Evolutionary conservation across 202 grass and related monocot genomes (phyloP), one percentile per base, ranked within the genome.

Genomic region (Eragrostis tef): DNA sequence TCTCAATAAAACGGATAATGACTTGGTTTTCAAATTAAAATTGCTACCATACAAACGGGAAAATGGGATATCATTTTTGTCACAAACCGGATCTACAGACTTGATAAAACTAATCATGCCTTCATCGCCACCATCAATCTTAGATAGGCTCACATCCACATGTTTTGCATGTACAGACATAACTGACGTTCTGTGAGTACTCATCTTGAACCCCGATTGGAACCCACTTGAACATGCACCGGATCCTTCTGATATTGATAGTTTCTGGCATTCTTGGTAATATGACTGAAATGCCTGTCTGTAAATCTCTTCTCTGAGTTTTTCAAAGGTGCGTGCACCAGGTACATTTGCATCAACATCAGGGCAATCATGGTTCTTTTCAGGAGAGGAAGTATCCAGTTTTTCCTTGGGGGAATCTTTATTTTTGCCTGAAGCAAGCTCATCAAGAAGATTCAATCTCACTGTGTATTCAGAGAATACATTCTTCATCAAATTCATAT

Each of bases 1-100:
- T 90, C 95, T 93, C 74, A 98, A 84, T 34, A 84, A 86, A 3
- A 15, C 92, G 65, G 87, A 82, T 74, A 98, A 87, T 59, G 90
- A 91, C 61, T 84, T 91, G 86, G 92, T 84, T 87, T 86, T 93
- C 84, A 98, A 81, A 78, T 78, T 84, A 85, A 98, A 83, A 87
- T 94, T 93, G 81, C 95, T 94, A 71, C 95, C 95, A 85, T 98
- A 98, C 77, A 98, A 87, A 69, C 93, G 85, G 25, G 92, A 92
- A 90, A 98, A 98, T 19, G 95, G 92, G 77, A 98, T 89, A 69
- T 98, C 88, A 87, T 90, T 89, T 90, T 91, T 89, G 62, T 86
- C 88, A 81, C 90, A 98, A 80, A 93, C 81, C 47, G 79, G 84
- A 91, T 98, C 95, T 39, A 91, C 60, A 57, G 56, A 85, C 81